phyloP scores from a whole-genome alignment of 2,329 filamentous ascomycete species.

The Neonectria magnoliae region DNA sequence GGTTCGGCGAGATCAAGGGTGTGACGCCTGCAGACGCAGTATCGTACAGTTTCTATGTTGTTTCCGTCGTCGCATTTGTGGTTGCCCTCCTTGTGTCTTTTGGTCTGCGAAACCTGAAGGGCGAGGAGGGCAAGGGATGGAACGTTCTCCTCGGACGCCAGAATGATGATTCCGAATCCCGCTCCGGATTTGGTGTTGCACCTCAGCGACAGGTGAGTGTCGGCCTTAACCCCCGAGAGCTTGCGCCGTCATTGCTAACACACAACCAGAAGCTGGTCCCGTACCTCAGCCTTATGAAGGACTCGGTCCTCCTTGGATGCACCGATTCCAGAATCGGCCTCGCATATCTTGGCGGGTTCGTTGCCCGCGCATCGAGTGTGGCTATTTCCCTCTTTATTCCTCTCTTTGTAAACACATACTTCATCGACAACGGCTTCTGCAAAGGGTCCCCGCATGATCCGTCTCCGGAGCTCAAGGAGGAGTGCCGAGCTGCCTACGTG shows the following conservation, averaged over 20 bases:
- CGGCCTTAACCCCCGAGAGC: background rate
- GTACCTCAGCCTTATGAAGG: slow-evolving; percentile 68
- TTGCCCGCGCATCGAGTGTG: slow-evolving; percentile 92
- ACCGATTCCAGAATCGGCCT: slow-evolving; percentile 82
- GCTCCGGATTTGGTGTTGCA: slow-evolving; percentile 28
- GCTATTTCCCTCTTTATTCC: slow-evolving; percentile 96
- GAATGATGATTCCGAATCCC: slow-evolving; percentile 39
- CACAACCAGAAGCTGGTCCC: slow-evolving; percentile 55
- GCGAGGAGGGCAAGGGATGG: slow-evolving; percentile 83
- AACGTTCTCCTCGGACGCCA: slow-evolving; percentile 61
- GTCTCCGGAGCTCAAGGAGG: slow-evolving; percentile 80
- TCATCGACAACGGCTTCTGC: slow-evolving; percentile 83
- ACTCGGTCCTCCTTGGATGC: slow-evolving; percentile 76
- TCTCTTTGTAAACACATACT: slow-evolving; percentile 91
- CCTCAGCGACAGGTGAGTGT: slow-evolving; percentile 42
- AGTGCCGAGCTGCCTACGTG: slow-evolving; percentile 87
- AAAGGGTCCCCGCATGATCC: slow-evolving; percentile 71
- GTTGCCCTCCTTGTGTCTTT: slow-evolving; percentile 82
- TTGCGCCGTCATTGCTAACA: slow-evolving; percentile 21
- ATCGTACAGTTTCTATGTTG: slow-evolving; percentile 86
- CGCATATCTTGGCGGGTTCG: slow-evolving; percentile 93
- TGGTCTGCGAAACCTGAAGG: slow-evolving; percentile 74
- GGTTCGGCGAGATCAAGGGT: slow-evolving; percentile 77
- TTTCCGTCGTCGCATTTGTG: slow-evolving; percentile 75
- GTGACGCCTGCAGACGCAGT: slow-evolving; percentile 79